Evolutionary conservation across 306 rosid genomes (phyloP).

Genomic region (Glycine latifolia): DNA sequence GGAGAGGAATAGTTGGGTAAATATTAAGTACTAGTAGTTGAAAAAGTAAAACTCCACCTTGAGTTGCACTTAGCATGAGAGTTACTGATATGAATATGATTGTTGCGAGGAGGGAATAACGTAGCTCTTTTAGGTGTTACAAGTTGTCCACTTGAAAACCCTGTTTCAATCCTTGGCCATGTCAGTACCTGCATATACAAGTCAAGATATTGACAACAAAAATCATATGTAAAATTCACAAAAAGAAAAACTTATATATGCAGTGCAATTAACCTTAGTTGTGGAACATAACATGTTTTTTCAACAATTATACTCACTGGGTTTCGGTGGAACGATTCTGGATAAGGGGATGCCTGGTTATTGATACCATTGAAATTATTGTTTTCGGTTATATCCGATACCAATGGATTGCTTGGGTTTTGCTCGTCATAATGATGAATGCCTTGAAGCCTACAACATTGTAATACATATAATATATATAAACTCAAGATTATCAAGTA

Average conservation of each 20-base stretch:
- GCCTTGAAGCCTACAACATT: neutral
- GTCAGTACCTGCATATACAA: conserved; percentile 2
- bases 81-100: neutral
- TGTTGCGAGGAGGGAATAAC: too few relatives aligned
- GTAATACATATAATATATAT: neutral
- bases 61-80: neutral
- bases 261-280: neutral
- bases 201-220: neutral
- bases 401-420: too few relatives aligned
- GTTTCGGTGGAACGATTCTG: neutral
- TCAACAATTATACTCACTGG: conserved; percentile 31
- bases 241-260: neutral
- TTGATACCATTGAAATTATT: conserved; percentile 2
- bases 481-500: neutral
- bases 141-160: conserved; percentile 7
- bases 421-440: too few relatives aligned
- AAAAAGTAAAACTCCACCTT: neutral
- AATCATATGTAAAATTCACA: neutral
- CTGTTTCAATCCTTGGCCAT: neutral
- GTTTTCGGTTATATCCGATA: neutral
- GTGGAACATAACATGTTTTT: neutral
- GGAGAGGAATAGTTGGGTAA: neutral
- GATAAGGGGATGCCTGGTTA: neutral
- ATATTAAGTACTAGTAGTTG: neutral
- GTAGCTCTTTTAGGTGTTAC: neutral